Evolutionary conservation across 2,329 filamentous ascomycete genomes (phyloP).

Genomic region (Alternaria hordeiaustralica): DNA sequence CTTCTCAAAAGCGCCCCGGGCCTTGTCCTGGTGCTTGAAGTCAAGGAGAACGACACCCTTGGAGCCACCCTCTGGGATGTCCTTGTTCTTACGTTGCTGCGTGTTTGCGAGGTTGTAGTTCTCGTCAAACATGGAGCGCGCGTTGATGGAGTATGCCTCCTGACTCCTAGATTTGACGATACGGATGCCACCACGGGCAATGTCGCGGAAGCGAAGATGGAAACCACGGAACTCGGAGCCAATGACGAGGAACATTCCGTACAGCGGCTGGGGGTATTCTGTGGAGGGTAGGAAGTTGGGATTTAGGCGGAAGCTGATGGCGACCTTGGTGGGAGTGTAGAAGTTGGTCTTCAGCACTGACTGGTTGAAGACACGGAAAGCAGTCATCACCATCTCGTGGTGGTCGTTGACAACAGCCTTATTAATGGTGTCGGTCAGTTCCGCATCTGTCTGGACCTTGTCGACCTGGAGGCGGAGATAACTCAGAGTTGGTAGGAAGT

Average conservation of each 20-base stretch:
- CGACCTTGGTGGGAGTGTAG: constrained; percentile 98
- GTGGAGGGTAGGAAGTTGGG: constrained; percentile 85
- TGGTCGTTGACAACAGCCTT: constrained; percentile 74
- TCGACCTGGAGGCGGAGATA: constrained; percentile 71
- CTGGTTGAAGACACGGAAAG: constrained; percentile 94
- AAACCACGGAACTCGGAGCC: constrained; percentile 96
- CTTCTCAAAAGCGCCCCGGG: constrained; percentile 93
- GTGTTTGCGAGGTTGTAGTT: constrained; percentile 99
- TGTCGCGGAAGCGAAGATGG: constrained; percentile 96
- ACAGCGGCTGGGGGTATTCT: constrained; percentile 92
- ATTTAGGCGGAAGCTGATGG: constrained; percentile 92
- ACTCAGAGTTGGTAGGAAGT: constrained; percentile 73
- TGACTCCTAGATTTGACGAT: constrained; percentile 98
- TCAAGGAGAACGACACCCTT: constrained; percentile 98
- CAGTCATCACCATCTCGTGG: constrained; percentile 96
- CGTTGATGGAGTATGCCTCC: constrained; percentile 96
- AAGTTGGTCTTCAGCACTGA: constrained; percentile 95
- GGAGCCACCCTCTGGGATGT: constrained; percentile 96
- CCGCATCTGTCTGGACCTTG: constrained; percentile 57
- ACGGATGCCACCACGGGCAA: constrained; percentile 93
- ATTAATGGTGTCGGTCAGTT: constrained; percentile 49
- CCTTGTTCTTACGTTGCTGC: constrained; percentile 99
- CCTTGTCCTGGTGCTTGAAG: constrained; percentile 91
- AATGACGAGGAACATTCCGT: constrained; percentile 98
- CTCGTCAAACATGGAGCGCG: constrained; percentile 94